phyloP scores from a whole-genome alignment of 768 basidiomycete genomes.

The Epithele typhae region DNA sequence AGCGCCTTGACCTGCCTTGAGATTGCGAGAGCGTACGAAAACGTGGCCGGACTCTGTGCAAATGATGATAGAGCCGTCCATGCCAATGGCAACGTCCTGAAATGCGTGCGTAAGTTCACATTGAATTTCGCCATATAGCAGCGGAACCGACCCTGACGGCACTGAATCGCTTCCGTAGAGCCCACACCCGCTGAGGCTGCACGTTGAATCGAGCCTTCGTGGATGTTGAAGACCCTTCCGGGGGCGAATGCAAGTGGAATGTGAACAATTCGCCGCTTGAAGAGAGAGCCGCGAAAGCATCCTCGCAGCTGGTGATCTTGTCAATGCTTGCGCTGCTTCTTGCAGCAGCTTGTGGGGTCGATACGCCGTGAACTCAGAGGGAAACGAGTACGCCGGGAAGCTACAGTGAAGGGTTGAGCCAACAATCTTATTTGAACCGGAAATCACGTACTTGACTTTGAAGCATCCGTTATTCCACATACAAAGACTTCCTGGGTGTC shows the following conservation, averaged over 20 bases:
- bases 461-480: conserved; percentile 73
- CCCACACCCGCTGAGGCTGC: conserved; percentile 90
- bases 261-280: conserved; percentile 90
- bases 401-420: too few species aligned
- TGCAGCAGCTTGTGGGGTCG: conserved; percentile 75
- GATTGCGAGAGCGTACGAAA: conserved; percentile 65
- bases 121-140: neutral
- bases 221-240: conserved; percentile 21
- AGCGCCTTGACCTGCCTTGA: conserved; percentile 21
- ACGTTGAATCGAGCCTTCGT: conserved; percentile 34
- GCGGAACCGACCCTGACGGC: conserved; percentile 58
- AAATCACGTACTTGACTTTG: conserved; percentile 59
- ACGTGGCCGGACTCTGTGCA: conserved; percentile 96
- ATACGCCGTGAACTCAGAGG: conserved; percentile 71
- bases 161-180: conserved; percentile 79
- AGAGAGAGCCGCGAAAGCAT: conserved; percentile 77
- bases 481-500: conserved; percentile 79
- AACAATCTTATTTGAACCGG: too few species aligned
- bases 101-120: neutral
- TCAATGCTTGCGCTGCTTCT: conserved; percentile 66
- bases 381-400: conserved; percentile 76
- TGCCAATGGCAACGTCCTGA: conserved; percentile 84
- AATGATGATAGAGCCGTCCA: conserved; percentile 84
- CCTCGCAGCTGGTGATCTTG: conserved; percentile 78
- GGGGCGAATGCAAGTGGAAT: conserved; percentile 46